Percentiles rank a stretch among this genome's conserved stretches.
Conservation (phyloP, 2,329 filamentous ascomycete species). For the Arthrinium puccinioides region DNA sequence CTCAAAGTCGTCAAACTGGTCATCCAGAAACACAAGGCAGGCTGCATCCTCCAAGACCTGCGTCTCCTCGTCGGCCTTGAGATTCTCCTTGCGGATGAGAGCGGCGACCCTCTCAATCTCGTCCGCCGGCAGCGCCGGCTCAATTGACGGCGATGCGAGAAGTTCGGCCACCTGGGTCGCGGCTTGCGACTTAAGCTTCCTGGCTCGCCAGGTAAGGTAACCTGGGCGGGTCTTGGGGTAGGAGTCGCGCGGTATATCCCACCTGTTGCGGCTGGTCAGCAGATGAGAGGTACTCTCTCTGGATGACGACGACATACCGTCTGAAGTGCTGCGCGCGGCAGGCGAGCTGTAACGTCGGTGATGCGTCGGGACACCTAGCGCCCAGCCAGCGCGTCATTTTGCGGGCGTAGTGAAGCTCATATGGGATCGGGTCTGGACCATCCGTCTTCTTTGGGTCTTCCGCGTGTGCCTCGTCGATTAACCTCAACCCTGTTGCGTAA, state of each 20-base stretch:
- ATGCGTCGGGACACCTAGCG: conserved; percentile 51
- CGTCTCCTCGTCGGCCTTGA: conserved; percentile 58
- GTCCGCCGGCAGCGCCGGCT: conserved; percentile 31
- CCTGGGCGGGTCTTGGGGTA: conserved; percentile 71
- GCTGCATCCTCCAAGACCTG: conserved; percentile 80
- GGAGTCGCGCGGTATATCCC: conserved; percentile 69
- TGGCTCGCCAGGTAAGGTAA: conserved; percentile 74
- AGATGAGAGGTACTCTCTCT: no score
- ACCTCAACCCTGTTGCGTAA: conserved; percentile 47
- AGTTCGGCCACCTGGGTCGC: conserved; percentile 48
- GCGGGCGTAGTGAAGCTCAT: conserved; percentile 75
- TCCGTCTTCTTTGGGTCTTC: conserved; percentile 53
- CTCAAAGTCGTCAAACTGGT: conserved; percentile 79
- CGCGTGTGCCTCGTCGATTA: conserved; percentile 69
- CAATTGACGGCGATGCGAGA: conserved; percentile 27
- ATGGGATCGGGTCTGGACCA: conserved; percentile 40
- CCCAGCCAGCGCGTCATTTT: conserved; percentile 72
- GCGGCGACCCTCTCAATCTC: conserved; percentile 57
- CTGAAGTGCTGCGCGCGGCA: conserved; percentile 80
- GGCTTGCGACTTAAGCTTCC: conserved; percentile 64
- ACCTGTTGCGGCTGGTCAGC: conserved; percentile 31
- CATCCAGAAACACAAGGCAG: conserved; percentile 80
- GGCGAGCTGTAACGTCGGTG: conserved; percentile 63
- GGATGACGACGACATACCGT: conserved; percentile 32
- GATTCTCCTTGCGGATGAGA: conserved; percentile 72